Evolutionary conservation across 1,284 basidiomycete genomes (phyloP), one percentile per base, ranked within the genome.

Genomic region (Fomitiporia mediterranea): DNA sequence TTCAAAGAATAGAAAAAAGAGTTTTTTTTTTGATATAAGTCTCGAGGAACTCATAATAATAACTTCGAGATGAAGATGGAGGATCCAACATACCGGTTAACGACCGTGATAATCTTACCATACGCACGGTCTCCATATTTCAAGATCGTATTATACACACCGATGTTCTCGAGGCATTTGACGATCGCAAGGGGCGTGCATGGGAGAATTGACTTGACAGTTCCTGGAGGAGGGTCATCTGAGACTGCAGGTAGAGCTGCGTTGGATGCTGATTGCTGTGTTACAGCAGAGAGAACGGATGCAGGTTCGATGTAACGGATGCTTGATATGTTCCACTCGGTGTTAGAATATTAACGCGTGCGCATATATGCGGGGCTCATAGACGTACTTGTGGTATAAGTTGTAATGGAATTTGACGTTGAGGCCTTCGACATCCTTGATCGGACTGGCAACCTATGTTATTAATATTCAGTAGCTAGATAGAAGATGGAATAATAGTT

Each of bases 391-490:
- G 80, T 98, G 94, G 71, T 98, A 98, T 53, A 98, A 76, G 69
- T 97, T 97, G 73, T 95, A 98, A 65, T 96, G 89, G 70, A 94
- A 96, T 70, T 94, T 94, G 76, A 94, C 93, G 73, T 98, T 85
- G 50, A 98, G 79, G 2, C 96, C 96, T 72, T 99, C 96, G 53
- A 99, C 96, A 64, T 99, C 96, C 73, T 99, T 99, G 63, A 91
- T 81, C 1, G 96, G 94, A 1, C 93, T 94, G 11, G 99, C 91
- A 55, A 96, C 83, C 85, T 95, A 28, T 25, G 34, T 39, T 51
- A 50, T 28, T 11, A 5, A 13, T 19, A 30, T 51, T 39, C 21
- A 39, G 25, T 8, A 51, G 21, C 11, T 15, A 44, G 6, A 51
- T 19, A 27, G 23, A n/a, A n/a, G n/a, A n/a, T n/a, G n/a, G n/a